These are phyloP conservation scores for Teratosphaeria pseudoeucalypti DNA, from an alignment of 2,329 filamentous ascomycete genomes.

Conservation along the genomic window DNA sequence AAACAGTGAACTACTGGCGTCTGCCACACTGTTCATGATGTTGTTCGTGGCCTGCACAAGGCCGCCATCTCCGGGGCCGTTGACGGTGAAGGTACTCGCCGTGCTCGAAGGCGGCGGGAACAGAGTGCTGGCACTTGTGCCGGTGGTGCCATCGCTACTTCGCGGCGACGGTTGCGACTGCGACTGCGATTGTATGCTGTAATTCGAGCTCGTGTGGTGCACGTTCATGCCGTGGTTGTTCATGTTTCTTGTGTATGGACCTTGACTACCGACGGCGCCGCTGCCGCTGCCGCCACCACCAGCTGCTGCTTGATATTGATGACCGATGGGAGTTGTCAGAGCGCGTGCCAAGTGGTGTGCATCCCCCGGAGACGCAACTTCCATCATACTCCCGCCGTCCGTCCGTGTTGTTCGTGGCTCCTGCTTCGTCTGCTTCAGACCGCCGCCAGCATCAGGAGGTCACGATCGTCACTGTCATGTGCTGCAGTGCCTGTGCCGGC, in stretches of 20 bases:
- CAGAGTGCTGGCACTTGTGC: constrained; percentile 36
- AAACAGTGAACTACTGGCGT: constrained; percentile 83
- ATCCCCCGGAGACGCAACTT: neutral
- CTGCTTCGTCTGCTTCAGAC: neutral
- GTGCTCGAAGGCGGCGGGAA: constrained; percentile 19
- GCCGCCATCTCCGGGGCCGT: constrained; percentile 19
- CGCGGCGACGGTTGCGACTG: constrained; percentile 31
- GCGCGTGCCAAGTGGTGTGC: neutral
- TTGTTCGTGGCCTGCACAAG: constrained; percentile 71
- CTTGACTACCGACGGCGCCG: neutral
- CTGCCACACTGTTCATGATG: constrained; percentile 94
- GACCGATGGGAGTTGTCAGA: neutral
- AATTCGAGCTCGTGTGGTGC: constrained; percentile 36
- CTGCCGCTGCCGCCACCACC: neutral
- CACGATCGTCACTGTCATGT: neutral
- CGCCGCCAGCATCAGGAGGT: neutral
- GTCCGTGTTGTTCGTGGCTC: neutral
- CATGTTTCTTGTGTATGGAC: constrained; percentile 1
- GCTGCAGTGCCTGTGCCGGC: neutral
- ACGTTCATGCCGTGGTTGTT: constrained; percentile 15
- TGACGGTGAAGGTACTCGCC: constrained; percentile 15
- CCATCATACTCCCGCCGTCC: neutral
- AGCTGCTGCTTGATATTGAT: neutral
- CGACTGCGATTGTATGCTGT: constrained; percentile 35
- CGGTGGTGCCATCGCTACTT: constrained; percentile 39